Evolutionary conservation across 176 grass and related monocot species (phyloP).

Genomic region (Aegilops sharonensis): DNA sequence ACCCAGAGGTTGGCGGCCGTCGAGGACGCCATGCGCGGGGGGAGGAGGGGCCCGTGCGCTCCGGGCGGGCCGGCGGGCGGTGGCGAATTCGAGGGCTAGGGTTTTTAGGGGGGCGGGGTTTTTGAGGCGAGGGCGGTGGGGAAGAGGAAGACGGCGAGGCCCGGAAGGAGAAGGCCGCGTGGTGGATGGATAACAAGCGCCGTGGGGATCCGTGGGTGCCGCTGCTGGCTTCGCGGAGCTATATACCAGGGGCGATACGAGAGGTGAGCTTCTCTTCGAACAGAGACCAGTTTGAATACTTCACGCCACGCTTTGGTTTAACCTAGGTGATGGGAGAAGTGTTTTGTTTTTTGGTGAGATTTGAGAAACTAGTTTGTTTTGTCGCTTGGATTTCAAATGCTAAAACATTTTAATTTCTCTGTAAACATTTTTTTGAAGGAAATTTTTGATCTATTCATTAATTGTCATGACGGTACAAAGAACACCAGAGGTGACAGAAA

Average conservation of each 20-base stretch:
- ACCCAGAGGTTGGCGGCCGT: slow-evolving; percentile 78
- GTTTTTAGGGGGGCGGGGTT: slow-evolving; percentile 28
- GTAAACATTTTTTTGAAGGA: too few relatives aligned
- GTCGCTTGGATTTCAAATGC: not conserved
- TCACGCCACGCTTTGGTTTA: not conserved
- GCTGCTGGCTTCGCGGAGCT: slow-evolving; percentile 16
- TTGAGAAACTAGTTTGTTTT: not conserved
- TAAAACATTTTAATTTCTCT: not conserved
- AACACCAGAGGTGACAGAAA: too few relatives aligned
- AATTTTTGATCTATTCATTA: too few relatives aligned
- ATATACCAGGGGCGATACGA: not conserved
- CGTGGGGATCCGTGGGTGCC: not conserved
- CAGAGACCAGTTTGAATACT: not conserved
- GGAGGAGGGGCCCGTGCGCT: not conserved
- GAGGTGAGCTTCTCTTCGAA: not conserved
- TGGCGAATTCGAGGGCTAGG: slow-evolving; percentile 25
- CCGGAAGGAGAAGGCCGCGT: slow-evolving; percentile 6
- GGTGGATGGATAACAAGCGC: slow-evolving; percentile 39
- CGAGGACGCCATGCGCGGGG: slow-evolving; percentile 50
- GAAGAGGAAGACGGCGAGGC: slow-evolving; percentile 27
- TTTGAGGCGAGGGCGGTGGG: slow-evolving; percentile 17
- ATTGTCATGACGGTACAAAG: too few relatives aligned
- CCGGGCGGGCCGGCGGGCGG: not conserved
- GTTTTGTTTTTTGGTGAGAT: not conserved
- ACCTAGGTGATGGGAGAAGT: too few relatives aligned